Conservation (phyloP, 1,284 basidiomycete species). For the Sanghuangporus baumii region DNA sequence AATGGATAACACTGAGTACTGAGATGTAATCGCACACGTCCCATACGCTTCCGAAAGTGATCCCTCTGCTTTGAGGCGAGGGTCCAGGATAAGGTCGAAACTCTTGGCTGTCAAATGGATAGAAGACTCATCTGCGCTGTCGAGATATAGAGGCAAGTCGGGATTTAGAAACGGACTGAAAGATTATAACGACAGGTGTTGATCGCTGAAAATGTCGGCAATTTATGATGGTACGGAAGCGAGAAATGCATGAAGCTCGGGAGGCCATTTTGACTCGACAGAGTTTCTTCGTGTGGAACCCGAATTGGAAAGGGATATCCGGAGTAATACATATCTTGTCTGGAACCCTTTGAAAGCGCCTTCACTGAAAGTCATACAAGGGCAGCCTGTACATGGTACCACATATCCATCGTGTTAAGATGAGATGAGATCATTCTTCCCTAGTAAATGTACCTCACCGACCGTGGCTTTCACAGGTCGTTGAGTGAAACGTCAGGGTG, state of each 20-base stretch:
- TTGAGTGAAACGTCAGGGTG: constrained; percentile 14
- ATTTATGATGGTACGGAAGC: neutral
- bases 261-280: too few relatives aligned
- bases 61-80: neutral
- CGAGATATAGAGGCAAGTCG: neutral
- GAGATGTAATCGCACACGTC: neutral
- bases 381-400: constrained; percentile 11
- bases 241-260: too few relatives aligned
- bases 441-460: constrained; percentile 13
- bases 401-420: neutral
- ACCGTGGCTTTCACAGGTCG: neutral
- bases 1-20: neutral
- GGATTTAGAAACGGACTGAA: neutral
- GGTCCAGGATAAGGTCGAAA: neutral
- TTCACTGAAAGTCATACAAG: neutral
- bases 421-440: neutral
- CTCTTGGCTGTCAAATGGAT: neutral
- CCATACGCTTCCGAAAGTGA: neutral
- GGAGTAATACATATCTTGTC: neutral
- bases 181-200: neutral
- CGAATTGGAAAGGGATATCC: too few relatives aligned
- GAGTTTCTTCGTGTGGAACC: too few relatives aligned
- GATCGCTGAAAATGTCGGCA: too few relatives aligned
- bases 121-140: neutral
- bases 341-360: constrained; percentile 9